Evolutionary conservation across 2,329 filamentous ascomycete species (phyloP), one percentile per base, ranked within the genome.

Genomic region (Thielaviopsis musarum): DNA sequence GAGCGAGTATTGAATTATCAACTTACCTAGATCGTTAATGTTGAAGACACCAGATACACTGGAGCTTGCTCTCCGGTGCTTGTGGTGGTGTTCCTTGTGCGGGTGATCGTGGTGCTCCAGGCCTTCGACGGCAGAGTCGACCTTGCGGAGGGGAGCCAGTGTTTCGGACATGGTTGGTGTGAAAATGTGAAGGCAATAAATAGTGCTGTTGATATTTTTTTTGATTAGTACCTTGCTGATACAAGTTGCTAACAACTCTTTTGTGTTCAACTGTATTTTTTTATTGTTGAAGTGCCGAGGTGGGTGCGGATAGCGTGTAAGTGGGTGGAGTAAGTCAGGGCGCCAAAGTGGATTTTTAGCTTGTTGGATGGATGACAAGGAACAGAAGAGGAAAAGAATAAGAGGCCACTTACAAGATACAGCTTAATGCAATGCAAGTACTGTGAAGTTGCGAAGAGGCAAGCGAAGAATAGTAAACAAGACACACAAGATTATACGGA

Each of bases 101-200:
- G 59, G 57, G 41, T 56, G 51, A 1, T 59, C 51, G 34, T 62
- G 57, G 24, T 56, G 45, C 21, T 52, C 49, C 67, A 91, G 73
- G 72, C 88, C 88, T 70, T 89, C 84, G 69, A 94, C 83, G 76
- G 88, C 89, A 62, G 91, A 95, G 74, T 96, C 91, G 76, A 95
- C 83, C 78, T 94, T 95, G 74, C 81, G 80, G 70, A 95, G 81
- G 68, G 85, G 80, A 26, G 61, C 58, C 26, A 61, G 49, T 56
- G 60, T 61, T 71, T 75, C 74, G 64, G 74, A 68, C 70, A 73
- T 72, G 67, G 63, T 71, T 65, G 28, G 54, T 34, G 10, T 5
- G 7, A 45, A n/a, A 45, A n/a, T 45, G 12, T 15, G 38, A n/a
- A n/a, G 4, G 5, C 13, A 17, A 45, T 2, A 45, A 34, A 34